Conservation (phyloP, 116 monocot genomes). For the Cymodocea nodosa region DNA sequence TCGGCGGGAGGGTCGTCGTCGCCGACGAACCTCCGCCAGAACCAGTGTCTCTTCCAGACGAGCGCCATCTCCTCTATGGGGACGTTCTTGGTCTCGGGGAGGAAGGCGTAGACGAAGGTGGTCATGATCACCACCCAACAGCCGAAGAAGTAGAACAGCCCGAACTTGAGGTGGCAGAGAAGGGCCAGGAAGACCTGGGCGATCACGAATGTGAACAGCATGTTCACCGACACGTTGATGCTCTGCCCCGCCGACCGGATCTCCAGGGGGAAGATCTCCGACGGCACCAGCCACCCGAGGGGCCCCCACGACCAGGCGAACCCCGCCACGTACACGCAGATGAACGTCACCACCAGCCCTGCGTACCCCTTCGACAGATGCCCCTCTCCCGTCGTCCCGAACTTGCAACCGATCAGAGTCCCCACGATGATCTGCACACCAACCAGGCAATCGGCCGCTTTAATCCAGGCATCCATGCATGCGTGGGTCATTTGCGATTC, state of each 20-base stretch:
- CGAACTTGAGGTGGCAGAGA: constrained; percentile 8
- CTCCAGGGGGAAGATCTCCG: constrained; percentile 28
- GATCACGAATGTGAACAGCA: constrained; percentile 26
- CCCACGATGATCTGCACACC: constrained; percentile 10
- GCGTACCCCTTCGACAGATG: constrained; percentile 4
- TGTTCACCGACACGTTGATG: constrained; percentile 25
- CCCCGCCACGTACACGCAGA: constrained; percentile 20
- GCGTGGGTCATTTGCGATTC: no score
- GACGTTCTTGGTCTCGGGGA: no score
- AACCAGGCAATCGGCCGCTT: no score
- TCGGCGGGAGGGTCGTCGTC: no score
- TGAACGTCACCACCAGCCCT: constrained; percentile 11
- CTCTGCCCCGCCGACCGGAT: constrained; percentile 18
- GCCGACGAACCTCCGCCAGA: no score
- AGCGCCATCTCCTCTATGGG: no score
- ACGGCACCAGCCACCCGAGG: constrained; percentile 21
- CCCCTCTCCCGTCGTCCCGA: constrained; percentile 13
- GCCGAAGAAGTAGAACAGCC: no score
- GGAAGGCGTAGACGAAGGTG: no score
- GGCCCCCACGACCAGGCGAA: constrained; percentile 35
- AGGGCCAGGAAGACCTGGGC: constrained; percentile 17
- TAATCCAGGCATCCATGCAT: no score
- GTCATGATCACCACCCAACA: no score
- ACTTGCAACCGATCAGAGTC: constrained; percentile 12
- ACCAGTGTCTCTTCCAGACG: no score